Base-by-base conservation (phyloP, 2,329 filamentous ascomycete species). In the Elsinoe batatas region DNA sequence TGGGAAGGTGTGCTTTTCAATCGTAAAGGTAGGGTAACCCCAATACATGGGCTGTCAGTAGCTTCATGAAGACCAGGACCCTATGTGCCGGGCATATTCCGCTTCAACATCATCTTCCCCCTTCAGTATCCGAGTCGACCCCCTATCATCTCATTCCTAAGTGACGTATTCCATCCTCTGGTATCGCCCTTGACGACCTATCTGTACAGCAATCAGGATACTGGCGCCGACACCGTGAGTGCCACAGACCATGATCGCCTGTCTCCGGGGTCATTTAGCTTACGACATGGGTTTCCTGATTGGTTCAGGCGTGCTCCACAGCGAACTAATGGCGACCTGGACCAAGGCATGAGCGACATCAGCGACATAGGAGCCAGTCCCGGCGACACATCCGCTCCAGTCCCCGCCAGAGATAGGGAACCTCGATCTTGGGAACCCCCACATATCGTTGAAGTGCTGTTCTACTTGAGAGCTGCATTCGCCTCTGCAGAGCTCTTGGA, bases 1-100 rank as follows among this genome's bases (percentile, higher is more conserved):
- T 97, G 91, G 91, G 85, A 84, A 32, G 91, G 89, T n/a, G 87
- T 95, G 17, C 76, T 97, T 26, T 97, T 97, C 68, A 83, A 95
- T 59, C 86, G 89, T 56, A 85, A 88, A 76, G 91, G 91, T 93
- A 74, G 61, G 58, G 43, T 30, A 5, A 13, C 6, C 26, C 40
- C 15, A 32, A 46, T 4, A 13, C 8, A 18, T 38, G 12, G 22
- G 6, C 10, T 32, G 30, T 8, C 17, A 54, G 17, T 12, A 22
- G 17, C 22, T 26, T 17, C 13, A 40, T 12, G 18, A 40, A 8
- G 13, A 6, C 20, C 10, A 95, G 91, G 91, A 43, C 91, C 93
- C 15, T 98, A 96, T 72, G 80, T 88, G 17, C 84, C 87, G 58
- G 88, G 90, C 46, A 81, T 96, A 63, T 79, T 97, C 60, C 87